Base-by-base conservation (phyloP, 1,139 yeast species). In the Insectozyma bohioensis region DNA sequence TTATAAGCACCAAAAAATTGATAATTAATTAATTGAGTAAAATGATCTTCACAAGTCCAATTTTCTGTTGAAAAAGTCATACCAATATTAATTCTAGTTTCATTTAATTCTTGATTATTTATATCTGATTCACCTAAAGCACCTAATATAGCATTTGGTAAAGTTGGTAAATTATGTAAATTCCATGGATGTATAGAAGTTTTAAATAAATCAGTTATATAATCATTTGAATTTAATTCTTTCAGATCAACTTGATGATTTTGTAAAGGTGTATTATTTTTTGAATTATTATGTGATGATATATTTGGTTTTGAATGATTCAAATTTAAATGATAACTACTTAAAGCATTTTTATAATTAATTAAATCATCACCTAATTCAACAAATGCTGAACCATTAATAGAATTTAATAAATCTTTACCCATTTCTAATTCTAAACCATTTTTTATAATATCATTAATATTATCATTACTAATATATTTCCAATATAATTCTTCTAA, bases 1-100 rank as follows among this genome's bases (percentile, higher is more conserved):
- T 79, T 81, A 16, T 73, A 60, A 4, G 80, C 81, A 6, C 95
- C 95, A 34, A 74, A 56, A 45, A 83, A 85, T 41, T 79, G 85
- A 47, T 75, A 85, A 50, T 81, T 82, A 17, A 78, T 65, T 7
- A 75, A 61, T 39, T 83, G 84, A 1, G 88, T 63, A 52, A 79
- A 80, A 46, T 83, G 92, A 46, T 86, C 95, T 48, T 84, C 94
- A 34, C 75, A 63, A 34, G 67, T 70, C 95, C 95, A 88, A 45
- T 82, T 75, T 39, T 79, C 78, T 2, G 83, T 67, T 27, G 88
- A 75, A 47, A 80, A 82, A 14, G 83, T 63, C 85, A 80, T 80
- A 1, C 85, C 86, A 6, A 67, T 55, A 35, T 58, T 58, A 20
- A 64, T 35, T 14, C 56, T 49, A 0, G 72, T 54, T 19, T 47